Conservation (phyloP, 208 protist species). For the Leishmania tropica region DNA sequence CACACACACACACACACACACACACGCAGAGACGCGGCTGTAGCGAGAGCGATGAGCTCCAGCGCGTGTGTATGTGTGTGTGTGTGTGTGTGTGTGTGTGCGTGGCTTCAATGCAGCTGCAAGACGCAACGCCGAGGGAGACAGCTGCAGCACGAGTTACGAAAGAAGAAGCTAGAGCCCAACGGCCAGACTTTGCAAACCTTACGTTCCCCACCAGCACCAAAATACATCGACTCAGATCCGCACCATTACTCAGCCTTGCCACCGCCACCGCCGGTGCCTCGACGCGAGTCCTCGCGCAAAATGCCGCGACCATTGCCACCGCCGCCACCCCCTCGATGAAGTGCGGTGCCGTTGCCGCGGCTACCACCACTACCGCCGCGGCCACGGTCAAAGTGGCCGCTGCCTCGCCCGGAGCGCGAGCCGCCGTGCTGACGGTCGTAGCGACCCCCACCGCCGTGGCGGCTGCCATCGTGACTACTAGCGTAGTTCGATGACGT, state of each 20-base stretch:
- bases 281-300: constrained; percentile 17
- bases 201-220: background rate
- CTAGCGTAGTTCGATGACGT: constrained; percentile 16
- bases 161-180: background rate
- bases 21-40: no score
- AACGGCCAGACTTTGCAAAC: background rate
- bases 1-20: background rate
- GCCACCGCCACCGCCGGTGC: background rate
- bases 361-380: constrained; percentile 12
- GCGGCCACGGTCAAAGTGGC: background rate
- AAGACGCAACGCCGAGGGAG: background rate
- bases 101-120: background rate
- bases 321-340: constrained; percentile 5
- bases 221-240: background rate
- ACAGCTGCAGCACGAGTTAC: background rate
- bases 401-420: background rate
- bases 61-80: no score
- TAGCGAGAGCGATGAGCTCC: no score
- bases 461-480: constrained; percentile 19
- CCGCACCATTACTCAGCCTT: constrained; percentile 9
- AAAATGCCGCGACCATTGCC: constrained; percentile 1
- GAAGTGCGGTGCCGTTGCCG: background rate
- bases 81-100: background rate
- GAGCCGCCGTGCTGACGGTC: constrained; percentile 1
- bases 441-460: constrained; percentile 1